phyloP scores from a whole-genome alignment of 2,329 filamentous ascomycete species.

The Colletotrichum sansevieriae region DNA sequence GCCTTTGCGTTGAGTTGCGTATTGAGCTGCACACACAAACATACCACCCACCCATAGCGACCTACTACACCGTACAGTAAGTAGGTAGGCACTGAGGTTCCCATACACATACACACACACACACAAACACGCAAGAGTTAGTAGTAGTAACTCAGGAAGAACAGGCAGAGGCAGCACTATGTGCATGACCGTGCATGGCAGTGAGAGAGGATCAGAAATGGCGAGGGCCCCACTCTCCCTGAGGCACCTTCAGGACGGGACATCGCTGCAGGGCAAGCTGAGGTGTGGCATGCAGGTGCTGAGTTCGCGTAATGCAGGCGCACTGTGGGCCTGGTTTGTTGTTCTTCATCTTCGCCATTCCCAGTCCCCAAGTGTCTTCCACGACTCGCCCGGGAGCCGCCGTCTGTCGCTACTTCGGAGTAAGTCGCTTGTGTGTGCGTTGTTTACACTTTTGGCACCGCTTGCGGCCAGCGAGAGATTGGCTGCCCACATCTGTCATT shows the following conservation, averaged over 20 bases:
- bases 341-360: constrained; percentile 12
- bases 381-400: constrained; percentile 9
- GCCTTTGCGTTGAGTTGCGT: neutral
- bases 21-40: constrained; percentile 11
- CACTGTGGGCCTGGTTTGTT: constrained; percentile 29
- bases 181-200: constrained; percentile 18
- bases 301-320: constrained; percentile 20
- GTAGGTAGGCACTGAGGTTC: no score
- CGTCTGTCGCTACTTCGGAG: neutral
- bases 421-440: constrained; percentile 4
- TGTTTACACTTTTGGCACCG: constrained; percentile 17
- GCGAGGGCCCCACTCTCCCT: neutral
- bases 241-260: constrained; percentile 29
- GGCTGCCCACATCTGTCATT: constrained; percentile 39
- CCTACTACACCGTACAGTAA: no score
- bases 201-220: neutral
- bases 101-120: no score
- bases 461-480: constrained; percentile 38
- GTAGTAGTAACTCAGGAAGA: neutral
- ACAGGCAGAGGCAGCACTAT: neutral
- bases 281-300: constrained; percentile 42
- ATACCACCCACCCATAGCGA: neutral
- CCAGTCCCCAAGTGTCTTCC: neutral
- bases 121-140: no score
- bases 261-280: constrained; percentile 35